Evolutionary conservation across 345 rosid genomes (phyloP), one percentile per base, ranked within the genome.

Genomic region (Ailanthus altissimus): DNA sequence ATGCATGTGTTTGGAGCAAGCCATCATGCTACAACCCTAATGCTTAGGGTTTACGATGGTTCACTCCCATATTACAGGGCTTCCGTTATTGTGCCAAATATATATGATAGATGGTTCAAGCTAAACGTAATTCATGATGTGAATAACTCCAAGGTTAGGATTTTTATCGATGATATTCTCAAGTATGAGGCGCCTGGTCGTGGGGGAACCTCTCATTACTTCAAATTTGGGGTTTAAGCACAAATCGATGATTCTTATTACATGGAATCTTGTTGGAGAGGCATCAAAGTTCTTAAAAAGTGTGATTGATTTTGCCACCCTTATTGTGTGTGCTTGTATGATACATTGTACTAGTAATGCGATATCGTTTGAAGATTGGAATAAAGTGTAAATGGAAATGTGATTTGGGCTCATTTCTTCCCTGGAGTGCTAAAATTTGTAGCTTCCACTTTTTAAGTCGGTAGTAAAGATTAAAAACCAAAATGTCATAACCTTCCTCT

Each of bases 251-350:
- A 50, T 10, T 74, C 80, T 5, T 12, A 62, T 23, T 78, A 72
- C 16, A 80, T 80, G 84, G 82, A 83, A 74, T 78, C 80, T 75
- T 76, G 83, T 51, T 83, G 84, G 81, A 75, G 53, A 60, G 62
- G n/a, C 15, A 83, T 75, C 45, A 77, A 21, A 57, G 69, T 78
- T 54, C 64, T 66, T 0, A 66, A 38, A 28, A 79, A 73, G 50
- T 28, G 26, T 54, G 3, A 53, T 53, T 53, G 10, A 53, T 53
- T 53, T 53, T 53, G 16, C 20, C 8, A 1, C 9, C 9, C 9
- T n/a, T n/a, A 53, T 53, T 3, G 23, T 53, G 1, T 1, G 23
- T 53, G 58, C n/a, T n/a, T n/a, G n/a, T n/a, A n/a, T n/a, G n/a
- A n/a, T n/a, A n/a, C n/a, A n/a, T n/a, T n/a, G n/a, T n/a, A n/a